These are phyloP conservation scores for Erodium moschatum DNA, from an alignment of 441 rosid genomes.

Conservation along the genomic window DNA sequence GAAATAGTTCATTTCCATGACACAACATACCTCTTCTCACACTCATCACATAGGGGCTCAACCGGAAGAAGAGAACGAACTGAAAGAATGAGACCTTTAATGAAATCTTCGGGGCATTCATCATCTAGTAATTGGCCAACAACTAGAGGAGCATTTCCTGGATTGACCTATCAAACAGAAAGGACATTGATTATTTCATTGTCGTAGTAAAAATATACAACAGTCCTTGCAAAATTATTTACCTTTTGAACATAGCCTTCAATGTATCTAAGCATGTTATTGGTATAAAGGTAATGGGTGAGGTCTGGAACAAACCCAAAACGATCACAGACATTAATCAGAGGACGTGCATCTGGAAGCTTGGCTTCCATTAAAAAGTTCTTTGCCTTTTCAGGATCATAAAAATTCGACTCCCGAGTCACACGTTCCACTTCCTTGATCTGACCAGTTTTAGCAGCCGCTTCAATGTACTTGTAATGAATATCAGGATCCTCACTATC, in stretches of 20 bases:
- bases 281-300: conserved; percentile 91
- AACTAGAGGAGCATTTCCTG: conserved; percentile 84
- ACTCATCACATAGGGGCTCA: conserved; percentile 95
- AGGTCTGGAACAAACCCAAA: conserved; percentile 97
- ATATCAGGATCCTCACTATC: conserved; percentile 88
- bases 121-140: conserved; percentile 93
- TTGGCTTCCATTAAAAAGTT: conserved; percentile 94
- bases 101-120: conserved; percentile 90
- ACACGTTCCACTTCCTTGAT: conserved; percentile 98
- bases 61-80: conserved; percentile 98
- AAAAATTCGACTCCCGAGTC: conserved; percentile 86
- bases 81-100: conserved; percentile 86
- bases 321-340: conserved; percentile 97
- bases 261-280: conserved; percentile 95
- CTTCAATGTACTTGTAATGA: conserved; percentile 91
- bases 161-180: conserved; percentile 54
- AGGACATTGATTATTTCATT: too few relatives aligned
- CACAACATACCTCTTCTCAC: conserved; percentile 73
- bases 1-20: conserved; percentile 8
- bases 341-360: conserved; percentile 81
- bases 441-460: conserved; percentile 95
- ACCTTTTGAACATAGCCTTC: conserved; percentile 99
- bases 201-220: background rate
- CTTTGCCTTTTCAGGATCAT: conserved; percentile 91
- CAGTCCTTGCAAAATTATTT: conserved; percentile 17